phyloP scores from a whole-genome alignment of 2,329 filamentous ascomycete species.

The Colletotrichum siamense region DNA sequence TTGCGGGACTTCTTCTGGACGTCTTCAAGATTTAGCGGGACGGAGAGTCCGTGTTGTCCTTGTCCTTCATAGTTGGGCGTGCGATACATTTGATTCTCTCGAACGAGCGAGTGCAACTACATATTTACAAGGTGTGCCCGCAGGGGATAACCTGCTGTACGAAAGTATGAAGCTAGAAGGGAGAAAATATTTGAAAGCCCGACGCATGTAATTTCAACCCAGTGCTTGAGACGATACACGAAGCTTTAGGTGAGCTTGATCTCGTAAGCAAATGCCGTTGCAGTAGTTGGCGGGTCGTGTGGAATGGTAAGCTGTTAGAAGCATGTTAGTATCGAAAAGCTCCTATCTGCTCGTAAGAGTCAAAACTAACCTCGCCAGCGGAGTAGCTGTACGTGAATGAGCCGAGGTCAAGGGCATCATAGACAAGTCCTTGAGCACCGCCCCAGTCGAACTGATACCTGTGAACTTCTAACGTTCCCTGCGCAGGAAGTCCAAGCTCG shows the following conservation, averaged over 20 bases:
- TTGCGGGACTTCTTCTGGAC: accelerated
- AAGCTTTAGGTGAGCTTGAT: not conserved
- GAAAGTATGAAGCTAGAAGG: not conserved
- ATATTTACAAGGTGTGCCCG: not conserved
- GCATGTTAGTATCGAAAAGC: not conserved
- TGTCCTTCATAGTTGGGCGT: accelerated
- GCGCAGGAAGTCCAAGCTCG: not conserved
- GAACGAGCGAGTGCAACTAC: accelerated
- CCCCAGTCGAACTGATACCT: not conserved
- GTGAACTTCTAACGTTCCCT: not conserved
- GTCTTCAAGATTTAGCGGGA: no score
- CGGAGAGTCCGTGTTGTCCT: not conserved
- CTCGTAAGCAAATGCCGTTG: not conserved
- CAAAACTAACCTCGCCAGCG: accelerated
- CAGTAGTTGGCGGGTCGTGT: not conserved
- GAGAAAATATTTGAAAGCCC: not conserved
- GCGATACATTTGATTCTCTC: not conserved
- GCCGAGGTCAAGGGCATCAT: not conserved
- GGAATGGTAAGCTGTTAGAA: not conserved
- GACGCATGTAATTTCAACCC: accelerated
- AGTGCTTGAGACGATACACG: accelerated
- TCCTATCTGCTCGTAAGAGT: not conserved
- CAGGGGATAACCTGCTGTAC: not conserved
- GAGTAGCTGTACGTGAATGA: not conserved
- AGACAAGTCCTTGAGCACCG: not conserved